Base-by-base conservation (phyloP, 768 basidiomycete species). In the Hydnum rufescens region DNA sequence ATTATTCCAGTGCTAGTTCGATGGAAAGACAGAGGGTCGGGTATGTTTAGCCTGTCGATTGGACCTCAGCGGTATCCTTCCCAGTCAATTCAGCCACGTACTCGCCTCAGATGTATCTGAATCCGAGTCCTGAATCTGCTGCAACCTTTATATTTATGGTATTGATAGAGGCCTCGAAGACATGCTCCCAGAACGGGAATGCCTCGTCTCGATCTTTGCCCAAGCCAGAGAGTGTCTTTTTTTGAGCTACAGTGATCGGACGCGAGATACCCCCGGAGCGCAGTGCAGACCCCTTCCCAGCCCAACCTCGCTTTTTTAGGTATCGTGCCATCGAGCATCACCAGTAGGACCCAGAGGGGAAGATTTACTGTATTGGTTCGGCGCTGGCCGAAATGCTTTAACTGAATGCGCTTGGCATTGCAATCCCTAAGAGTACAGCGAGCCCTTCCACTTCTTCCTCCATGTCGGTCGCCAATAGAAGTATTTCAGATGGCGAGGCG, bases 161-260 rank as follows among this genome's bases (percentile, higher is more conserved):
- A 57, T 80, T 80, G 0, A 89, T 80, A 19, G 89, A 87, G 13
- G 80, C 78, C 1, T 80, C 68, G 64, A 85, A 95, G 51, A 93
- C 65, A 60, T 95, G 88, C 64, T 96, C 90, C 90, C 90, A 96
- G 74, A 96, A 96, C 49, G 90, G 89, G 62, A 90, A 89, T 0
- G 88, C 87, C 59, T 92, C 89, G 60, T 93, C 90, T 58, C 89
- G 74, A 64, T 96, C 87, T 63, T 88, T 90, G 53, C 90, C 90
- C 54, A 96, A 65, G 2, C 90, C 90, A 5, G 76, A 68, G n/a
- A 92, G 69, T 3, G 73, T 85, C 66, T 80, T 81, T 70, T 95
- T 95, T 63, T 83, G 82, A 1, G 80, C 72, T 36, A 89, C 74
- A 3, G 80, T 73, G 30, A 96, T 66, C 1, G 90, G 90, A 4